Percentiles rank a stretch among this genome's conserved stretches.
These are phyloP conservation scores for Ceratobasidium sp. DNA, from an alignment of 1,284 basidiomycete species.

Conservation along the genomic window DNA sequence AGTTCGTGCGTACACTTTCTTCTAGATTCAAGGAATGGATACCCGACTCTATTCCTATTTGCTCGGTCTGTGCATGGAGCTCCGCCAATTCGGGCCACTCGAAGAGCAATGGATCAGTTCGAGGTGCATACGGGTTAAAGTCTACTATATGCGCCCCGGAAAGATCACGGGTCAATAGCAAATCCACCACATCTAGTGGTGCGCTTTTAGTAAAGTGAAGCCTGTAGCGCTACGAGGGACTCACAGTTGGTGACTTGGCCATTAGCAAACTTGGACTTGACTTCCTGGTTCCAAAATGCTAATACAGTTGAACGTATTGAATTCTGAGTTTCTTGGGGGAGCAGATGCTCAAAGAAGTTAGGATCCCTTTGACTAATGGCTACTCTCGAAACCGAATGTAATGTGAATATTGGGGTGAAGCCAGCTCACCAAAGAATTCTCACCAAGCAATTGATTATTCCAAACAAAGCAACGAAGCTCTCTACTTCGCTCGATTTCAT, in stretches of 20 bases:
- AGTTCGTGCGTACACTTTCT: neutral
- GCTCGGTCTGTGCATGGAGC: constrained; percentile 49
- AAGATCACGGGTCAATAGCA: constrained; percentile 82
- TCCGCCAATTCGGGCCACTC: constrained; percentile 75
- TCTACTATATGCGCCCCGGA: constrained; percentile 80
- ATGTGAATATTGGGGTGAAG: neutral
- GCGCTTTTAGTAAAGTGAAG: constrained; percentile 20
- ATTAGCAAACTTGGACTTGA: constrained; percentile 64
- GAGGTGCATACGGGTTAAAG: constrained; percentile 84
- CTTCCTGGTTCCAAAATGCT: constrained; percentile 70
- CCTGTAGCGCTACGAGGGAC: constrained; percentile 47
- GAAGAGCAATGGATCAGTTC: constrained; percentile 87
- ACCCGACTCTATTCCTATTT: constrained; percentile 33
- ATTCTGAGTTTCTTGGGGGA: constrained; percentile 61
- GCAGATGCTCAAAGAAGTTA: constrained; percentile 88
- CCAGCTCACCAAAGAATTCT: neutral
- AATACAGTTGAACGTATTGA: constrained; percentile 63
- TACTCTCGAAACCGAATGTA: constrained; percentile 50
- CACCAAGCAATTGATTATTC: constrained; percentile 27
- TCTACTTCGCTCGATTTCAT: constrained; percentile 78
- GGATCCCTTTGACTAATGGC: constrained; percentile 89
- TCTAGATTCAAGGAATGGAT: constrained; percentile 18
- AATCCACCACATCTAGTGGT: constrained; percentile 78
- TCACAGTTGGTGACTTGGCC: constrained; percentile 66
- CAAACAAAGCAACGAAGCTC: constrained; percentile 86